A percentile compares a stretch with the other conserved stretches of the same genome.
Evolutionary conservation across 176 grass and related monocot genomes (phyloP).

Genomic region (Juncus effusus): DNA sequence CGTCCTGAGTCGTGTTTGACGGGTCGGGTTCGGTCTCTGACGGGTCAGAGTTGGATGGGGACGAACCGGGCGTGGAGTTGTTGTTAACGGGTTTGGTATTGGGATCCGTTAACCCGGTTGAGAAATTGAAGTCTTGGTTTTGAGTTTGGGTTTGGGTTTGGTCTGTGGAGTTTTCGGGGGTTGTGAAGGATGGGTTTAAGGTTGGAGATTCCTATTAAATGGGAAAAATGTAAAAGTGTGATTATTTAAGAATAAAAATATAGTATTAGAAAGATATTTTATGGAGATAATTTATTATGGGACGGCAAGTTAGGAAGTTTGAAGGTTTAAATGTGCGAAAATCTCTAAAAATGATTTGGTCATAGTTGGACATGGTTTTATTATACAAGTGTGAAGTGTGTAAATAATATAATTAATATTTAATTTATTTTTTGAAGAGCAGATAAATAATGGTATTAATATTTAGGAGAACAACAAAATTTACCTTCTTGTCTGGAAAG

Average conservation of each 20-base stretch:
- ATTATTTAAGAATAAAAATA: no score
- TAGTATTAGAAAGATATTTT: no score
- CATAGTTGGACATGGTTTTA: no score
- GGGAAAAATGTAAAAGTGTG: neutral
- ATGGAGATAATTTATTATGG: neutral
- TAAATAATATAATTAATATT: no score
- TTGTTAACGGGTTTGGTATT: constrained; percentile 5
- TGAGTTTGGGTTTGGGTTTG: constrained; percentile 9
- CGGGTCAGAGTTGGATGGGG: constrained; percentile 32
- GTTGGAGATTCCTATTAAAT: constrained; percentile 18
- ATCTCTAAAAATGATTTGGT: neutral
- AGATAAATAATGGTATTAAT: neutral
- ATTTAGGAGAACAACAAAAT: neutral
- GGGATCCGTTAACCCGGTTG: constrained; percentile 44
- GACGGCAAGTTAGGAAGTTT: no score
- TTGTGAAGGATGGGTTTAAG: neutral
- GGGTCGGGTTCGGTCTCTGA: constrained; percentile 39
- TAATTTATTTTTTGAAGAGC: no score
- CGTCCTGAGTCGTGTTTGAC: constrained; percentile 35
- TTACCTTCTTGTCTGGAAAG: constrained; percentile 56
- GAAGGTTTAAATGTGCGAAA: neutral
- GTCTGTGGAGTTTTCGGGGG: neutral
- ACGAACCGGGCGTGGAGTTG: constrained; percentile 6
- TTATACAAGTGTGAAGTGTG: no score
- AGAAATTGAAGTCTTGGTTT: constrained; percentile 38